Conservation (phyloP, 768 basidiomycete species). For the Russula sp. region DNA sequence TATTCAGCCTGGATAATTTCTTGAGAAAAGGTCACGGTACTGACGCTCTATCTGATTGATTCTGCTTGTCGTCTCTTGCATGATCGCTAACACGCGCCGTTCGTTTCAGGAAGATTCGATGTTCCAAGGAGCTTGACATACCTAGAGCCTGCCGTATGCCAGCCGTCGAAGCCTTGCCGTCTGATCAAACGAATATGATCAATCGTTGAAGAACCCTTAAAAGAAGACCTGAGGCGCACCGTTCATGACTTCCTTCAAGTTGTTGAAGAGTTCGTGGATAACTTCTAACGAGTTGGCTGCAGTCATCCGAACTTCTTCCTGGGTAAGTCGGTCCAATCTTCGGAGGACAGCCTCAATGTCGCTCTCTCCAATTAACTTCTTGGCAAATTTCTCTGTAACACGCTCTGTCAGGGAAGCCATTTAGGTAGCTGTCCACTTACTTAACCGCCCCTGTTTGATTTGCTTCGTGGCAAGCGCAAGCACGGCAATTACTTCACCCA, state of each 20-base stretch:
- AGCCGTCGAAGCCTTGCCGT: background rate
- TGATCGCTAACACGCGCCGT: background rate
- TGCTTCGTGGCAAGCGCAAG: conserved; percentile 1
- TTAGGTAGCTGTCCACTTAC: background rate
- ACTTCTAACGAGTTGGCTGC: background rate
- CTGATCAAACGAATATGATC: background rate
- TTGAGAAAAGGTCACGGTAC: background rate
- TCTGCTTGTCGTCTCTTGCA: background rate
- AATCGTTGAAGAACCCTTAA: background rate
- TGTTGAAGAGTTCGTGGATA: background rate
- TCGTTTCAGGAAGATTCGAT: background rate
- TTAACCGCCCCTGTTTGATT: background rate
- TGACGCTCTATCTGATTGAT: background rate
- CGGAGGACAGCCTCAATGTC: background rate
- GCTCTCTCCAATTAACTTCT: background rate
- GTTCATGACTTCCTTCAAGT: background rate
- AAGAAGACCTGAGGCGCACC: background rate
- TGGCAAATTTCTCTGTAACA: background rate
- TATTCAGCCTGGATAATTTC: background rate
- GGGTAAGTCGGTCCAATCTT: background rate
- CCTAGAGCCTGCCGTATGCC: background rate
- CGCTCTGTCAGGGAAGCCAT: background rate
- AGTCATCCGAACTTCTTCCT: background rate
- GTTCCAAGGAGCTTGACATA: background rate
- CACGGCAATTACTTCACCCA: background rate